Conservation (phyloP, 2,329 filamentous ascomycete species). For the Dryadomyces sulphureus region DNA sequence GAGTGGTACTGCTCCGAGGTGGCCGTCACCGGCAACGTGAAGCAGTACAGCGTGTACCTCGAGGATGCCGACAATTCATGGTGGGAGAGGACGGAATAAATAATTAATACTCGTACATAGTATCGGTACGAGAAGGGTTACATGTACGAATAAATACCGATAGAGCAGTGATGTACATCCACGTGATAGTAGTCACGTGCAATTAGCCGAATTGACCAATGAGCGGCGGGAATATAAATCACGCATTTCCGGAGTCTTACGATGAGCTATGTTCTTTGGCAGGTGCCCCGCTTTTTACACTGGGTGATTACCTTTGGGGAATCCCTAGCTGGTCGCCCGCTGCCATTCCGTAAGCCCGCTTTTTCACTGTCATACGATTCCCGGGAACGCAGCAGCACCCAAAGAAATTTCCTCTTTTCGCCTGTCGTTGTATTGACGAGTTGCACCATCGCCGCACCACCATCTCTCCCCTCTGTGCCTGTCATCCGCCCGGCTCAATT, state of each 20-base stretch:
- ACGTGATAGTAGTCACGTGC: background rate
- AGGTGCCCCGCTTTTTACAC: background rate
- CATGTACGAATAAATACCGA: background rate
- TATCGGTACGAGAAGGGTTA: background rate
- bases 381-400: slow-evolving; percentile 1
- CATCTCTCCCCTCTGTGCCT: background rate
- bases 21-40: background rate
- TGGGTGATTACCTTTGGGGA: slow-evolving; percentile 1
- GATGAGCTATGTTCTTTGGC: background rate
- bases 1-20: background rate
- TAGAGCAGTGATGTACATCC: background rate
- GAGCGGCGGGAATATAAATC: background rate
- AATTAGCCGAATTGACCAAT: background rate
- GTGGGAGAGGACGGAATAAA: too few species aligned
- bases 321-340: slow-evolving; percentile 1
- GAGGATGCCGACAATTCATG: background rate
- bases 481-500: too few species aligned
- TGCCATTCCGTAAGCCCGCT: slow-evolving; percentile 2
- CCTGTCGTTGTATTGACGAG: background rate
- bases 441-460: background rate
- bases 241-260: background rate
- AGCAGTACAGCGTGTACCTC: background rate
- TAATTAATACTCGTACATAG: too few species aligned
- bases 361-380: slow-evolving; percentile 11
- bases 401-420: slow-evolving; percentile 7